Evolutionary conservation across 257 asterid species (phyloP), one percentile per base, ranked within the genome.

Genomic region (Solanum gracilifrons): DNA sequence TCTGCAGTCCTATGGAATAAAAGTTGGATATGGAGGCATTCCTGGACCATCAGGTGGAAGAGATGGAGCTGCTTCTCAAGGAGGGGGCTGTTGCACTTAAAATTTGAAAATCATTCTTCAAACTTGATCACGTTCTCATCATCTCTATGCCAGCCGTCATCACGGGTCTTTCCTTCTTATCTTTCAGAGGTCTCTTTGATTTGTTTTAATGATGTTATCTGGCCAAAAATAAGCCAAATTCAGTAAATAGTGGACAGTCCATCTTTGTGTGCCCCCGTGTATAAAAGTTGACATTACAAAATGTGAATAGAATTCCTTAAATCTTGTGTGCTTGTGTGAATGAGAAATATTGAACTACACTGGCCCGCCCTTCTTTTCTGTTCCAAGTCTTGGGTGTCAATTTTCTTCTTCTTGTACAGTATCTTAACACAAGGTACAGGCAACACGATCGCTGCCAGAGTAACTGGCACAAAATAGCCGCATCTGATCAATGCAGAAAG

Each of bases 21-120:
- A 96, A 93, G 95, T 97, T 60, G 99, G 99, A 46, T 93, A 94
- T 31, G 97, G 96, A 72, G 97, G 98, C 71, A 91, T 93, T 68
- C 96, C 94, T 0, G 98, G 98, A 85, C 91, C 98, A 12, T 92
- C 98, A 48, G 96, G 97, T 39, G 95, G 97, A 43, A 92, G 98
- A 87, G 97, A 90, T 84, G 98, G 96, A 83, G 87, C 93, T 84
- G 90, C 91, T 82, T 88, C 98, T 87, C 99, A 94, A 89, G 94
- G 91, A 66, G 99, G 99, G 80, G 98, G 98, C 82, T 96, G 99
- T 92, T 97, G 99, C 43, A 51, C 43, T 55, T 88, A 77, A 88
- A 41, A 68, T 21, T 7, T 20, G 75, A 62, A 77, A 39, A n/a
- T 41, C 2, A 75, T 85, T 85, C 37, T 29, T 80, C 41, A 46